A percentile compares a stretch with the other conserved stretches of the same genome.
These are phyloP conservation scores for Trichoderma asperelloides DNA, from an alignment of 495 filamentous ascomycete species.

Conservation along the genomic window DNA sequence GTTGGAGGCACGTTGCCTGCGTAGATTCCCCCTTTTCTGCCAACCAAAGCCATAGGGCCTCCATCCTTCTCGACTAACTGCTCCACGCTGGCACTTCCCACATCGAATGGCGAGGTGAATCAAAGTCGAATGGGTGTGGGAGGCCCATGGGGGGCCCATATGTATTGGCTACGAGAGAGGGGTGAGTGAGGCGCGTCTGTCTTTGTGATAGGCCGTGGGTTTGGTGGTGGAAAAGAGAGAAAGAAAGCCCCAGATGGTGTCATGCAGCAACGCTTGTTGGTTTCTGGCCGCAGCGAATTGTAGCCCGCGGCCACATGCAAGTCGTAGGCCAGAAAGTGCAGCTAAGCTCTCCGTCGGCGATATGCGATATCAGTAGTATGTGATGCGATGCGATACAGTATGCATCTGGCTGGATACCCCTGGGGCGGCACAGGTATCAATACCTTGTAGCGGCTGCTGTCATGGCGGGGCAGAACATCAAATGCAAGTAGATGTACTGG, in stretches of 20 bases:
- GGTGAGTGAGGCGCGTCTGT: not conserved
- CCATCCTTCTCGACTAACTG: not conserved
- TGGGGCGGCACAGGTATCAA: not conserved
- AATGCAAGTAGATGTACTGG: too few species aligned
- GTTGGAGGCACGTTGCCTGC: not conserved
- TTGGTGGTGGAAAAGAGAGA: not conserved
- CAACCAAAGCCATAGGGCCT: not conserved
- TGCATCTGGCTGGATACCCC: not conserved
- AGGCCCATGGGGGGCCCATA: not conserved
- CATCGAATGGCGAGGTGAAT: not conserved
- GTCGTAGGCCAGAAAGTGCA: not conserved
- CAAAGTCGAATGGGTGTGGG: not conserved
- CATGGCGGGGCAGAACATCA: not conserved
- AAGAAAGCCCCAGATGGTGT: constrained; percentile 1
- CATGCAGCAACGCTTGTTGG: constrained; percentile 2
- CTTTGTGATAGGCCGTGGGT: not conserved
- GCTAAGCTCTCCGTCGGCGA: not conserved
- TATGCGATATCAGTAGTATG: not conserved
- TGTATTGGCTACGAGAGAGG: not conserved
- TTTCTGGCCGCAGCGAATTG: not conserved
- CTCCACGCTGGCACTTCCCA: not conserved
- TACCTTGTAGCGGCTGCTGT: not conserved
- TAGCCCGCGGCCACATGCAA: not conserved
- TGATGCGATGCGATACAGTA: not conserved
- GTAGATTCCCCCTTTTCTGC: not conserved